Percentiles rank a stretch among this genome's conserved stretches.
These are phyloP conservation scores for Immersiella caudata DNA, from an alignment of 495 filamentous ascomycete genomes.

Conservation along the genomic window DNA sequence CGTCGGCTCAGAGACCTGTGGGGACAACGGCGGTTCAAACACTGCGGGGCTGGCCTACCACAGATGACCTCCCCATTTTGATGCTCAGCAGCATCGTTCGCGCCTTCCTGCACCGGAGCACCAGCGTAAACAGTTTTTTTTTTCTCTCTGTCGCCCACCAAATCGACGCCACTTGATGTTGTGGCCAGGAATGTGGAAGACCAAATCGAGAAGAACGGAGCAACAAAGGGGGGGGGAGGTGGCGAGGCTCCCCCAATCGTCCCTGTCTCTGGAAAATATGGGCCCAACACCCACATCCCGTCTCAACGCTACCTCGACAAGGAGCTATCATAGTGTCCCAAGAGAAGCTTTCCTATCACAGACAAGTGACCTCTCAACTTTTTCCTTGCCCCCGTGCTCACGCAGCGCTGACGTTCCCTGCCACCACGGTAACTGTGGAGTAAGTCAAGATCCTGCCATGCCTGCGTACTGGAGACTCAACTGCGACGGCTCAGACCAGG, in stretches of 20 bases:
- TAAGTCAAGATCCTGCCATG: neutral
- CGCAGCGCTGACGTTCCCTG: constrained; percentile 13
- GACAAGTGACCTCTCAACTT: constrained; percentile 16
- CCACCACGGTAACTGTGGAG: constrained; percentile 1
- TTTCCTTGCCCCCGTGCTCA: constrained; percentile 10
- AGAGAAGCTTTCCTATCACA: constrained; percentile 9
- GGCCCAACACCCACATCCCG: constrained; percentile 5
- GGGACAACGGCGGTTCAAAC: constrained; percentile 19
- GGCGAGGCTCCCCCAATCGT: neutral
- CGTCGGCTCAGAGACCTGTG: constrained; percentile 9
- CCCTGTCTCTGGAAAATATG: constrained; percentile 3
- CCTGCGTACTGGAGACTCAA: neutral
- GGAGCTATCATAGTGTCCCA: neutral
- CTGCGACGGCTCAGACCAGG: neutral
- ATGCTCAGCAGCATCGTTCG: neutral
- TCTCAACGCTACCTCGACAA: constrained; percentile 12
- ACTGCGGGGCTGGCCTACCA: constrained; percentile 10
- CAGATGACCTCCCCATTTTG: neutral
- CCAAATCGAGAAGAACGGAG: neutral
- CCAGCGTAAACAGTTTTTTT: neutral
- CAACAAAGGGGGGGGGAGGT: neutral
- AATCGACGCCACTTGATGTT: neutral
- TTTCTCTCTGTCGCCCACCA: neutral
- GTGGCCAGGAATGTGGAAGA: neutral
- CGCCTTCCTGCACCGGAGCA: constrained; percentile 10